Evolutionary conservation across 2,329 filamentous ascomycete species (phyloP), one percentile per base, ranked within the genome.

Genomic region (Aspergillus sp.): DNA sequence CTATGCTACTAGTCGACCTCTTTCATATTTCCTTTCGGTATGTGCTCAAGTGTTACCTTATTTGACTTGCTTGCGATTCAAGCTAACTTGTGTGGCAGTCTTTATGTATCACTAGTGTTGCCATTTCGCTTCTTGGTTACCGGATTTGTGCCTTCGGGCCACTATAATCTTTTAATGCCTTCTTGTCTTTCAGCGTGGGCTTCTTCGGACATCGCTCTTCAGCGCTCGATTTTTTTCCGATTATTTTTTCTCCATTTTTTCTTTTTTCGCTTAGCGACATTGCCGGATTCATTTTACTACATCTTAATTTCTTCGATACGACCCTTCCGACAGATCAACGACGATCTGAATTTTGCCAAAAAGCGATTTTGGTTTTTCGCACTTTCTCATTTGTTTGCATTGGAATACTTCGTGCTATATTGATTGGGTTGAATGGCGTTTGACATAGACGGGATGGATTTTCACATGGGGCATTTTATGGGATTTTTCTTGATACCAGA

Each of bases 401-500:
- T 37, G 13, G 13, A n/a, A 12, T 37, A n/a, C 17, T 19, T 19
- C 17, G 17, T 19, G 20, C 20, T 22, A 22, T 22, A 5, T 37
- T 37, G 13, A 15, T 15, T 37, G 33, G n/a, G 33, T 46, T 43
- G 53, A 45, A 44, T 52, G 66, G 66, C 65, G 66, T 67, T 69
- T 59, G 61, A 57, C 45, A 67, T 69, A 69, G 66, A 69, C 57
- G 57, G 66, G 59, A 62, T 43, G 56, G 61, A 59, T 49, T 53
- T 47, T 61, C 59, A 49, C 53, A 53, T 62, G 7, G 17, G 63
- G 64, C 59, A 64, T 63, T 37, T n/a, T 17, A 15, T 23, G 13
- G 19, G 12, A 56, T 60, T 65, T 62, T 63, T 63, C 55, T 60
- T 67, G 65, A 68, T 68, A 69, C 66, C 65, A 68, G 59, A 58